phyloP scores from a whole-genome alignment of 345 rosid species.

The Citrus glauca region DNA sequence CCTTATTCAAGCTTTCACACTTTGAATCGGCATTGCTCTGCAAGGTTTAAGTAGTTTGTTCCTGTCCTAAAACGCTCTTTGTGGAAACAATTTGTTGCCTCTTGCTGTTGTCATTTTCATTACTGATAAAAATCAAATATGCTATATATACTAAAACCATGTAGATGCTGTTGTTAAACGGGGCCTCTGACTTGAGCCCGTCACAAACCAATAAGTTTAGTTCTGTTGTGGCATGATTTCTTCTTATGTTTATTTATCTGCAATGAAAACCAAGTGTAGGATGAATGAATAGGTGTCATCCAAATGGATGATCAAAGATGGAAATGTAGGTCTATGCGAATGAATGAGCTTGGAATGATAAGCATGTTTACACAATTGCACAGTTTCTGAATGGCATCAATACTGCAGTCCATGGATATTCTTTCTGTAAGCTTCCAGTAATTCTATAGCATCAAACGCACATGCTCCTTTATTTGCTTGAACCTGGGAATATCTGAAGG shows the following conservation, averaged over 20 bases:
- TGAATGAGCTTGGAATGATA: background rate
- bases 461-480: background rate
- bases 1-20: background rate
- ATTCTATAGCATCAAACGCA: background rate
- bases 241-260: background rate
- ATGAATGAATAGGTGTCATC: background rate
- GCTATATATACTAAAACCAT: background rate
- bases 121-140: background rate
- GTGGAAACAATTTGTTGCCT: background rate
- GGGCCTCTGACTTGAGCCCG: too few relatives aligned
- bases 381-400: background rate
- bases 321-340: background rate
- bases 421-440: background rate
- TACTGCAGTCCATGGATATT: background rate
- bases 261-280: background rate
- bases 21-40: background rate
- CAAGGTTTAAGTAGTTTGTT: background rate
- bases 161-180: background rate
- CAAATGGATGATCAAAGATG: background rate
- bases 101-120: background rate
- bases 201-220: background rate
- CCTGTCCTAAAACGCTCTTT: background rate
- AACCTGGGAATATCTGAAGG: background rate
- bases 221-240: background rate
- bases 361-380: background rate